Base-by-base conservation (phyloP, 805 yeast genomes). In the Ogataea trehaloabstinens region DNA sequence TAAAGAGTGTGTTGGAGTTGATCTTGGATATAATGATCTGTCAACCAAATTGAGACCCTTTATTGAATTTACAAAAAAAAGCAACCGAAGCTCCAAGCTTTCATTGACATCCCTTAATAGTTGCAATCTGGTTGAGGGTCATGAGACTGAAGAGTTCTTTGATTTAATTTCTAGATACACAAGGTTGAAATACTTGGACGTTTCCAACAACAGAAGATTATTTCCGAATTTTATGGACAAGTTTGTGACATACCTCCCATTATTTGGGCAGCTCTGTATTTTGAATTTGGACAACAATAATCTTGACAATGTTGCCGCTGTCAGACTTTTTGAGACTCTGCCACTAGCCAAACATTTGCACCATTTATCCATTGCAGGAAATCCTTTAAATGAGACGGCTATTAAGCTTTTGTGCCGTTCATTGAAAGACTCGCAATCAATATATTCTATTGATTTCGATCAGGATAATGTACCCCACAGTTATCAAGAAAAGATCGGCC, bases 11-110 rank as follows among this genome's bases (percentile, higher is more conserved):
- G 56, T 78, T 46, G 96, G 96, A 3, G 60, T 90, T 5, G 96
- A 89, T 66, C 52, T 90, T 16, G 95, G 95, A 3, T 90, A 82
- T 54, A 90, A 90, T 56, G 90, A 86, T 56, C 62, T 84, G 25
- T 69, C 70, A 1, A 40, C 52, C 4, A 53, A 56, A 3, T 41
- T 73, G 36, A 59, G 56, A 21, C 68, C 70, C 8, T 55, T 74
- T 18, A 53, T 67, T 29, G 71, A 70, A 2, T 58, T 55, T 40
- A 46, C 60, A 1, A 45, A 46, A 5, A 31, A 27, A 5, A 24
- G 34, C 15, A 40, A 41, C 3, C 27, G 30, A 11, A 38, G 41
- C 50, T 43, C 49, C 40, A 32, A 64, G 15, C 50, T 77, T 43
- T 54, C 64, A 35, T 74, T 78, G 51, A 56, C 83, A 27, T 82